Conservation (phyloP, 257 asterid genomes). For the Penstemon barbatus region DNA sequence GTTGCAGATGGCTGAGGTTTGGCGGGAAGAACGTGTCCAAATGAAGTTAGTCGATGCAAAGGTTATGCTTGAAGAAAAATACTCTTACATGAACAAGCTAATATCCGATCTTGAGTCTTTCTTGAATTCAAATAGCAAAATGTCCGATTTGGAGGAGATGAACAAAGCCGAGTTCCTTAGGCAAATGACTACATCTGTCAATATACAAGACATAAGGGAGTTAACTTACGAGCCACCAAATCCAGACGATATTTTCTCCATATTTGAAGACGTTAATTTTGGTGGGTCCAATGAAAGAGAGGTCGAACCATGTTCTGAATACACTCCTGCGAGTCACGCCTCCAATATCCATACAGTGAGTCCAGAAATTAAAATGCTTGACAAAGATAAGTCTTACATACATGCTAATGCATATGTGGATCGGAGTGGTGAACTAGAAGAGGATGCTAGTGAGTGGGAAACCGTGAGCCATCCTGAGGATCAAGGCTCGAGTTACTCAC, state of each 20-base stretch:
- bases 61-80: constrained; percentile 66
- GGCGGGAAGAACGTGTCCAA: constrained; percentile 83
- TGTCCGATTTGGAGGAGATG: constrained; percentile 41
- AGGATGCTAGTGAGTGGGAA: constrained; percentile 76
- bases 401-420: constrained; percentile 35
- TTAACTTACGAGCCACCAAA: constrained; percentile 62
- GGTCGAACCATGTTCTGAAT: constrained; percentile 36
- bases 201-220: constrained; percentile 51
- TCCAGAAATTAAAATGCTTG: constrained; percentile 36
- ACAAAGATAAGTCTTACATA: constrained; percentile 34
- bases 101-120: constrained; percentile 50
- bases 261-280: constrained; percentile 50
- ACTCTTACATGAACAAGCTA: constrained; percentile 51
- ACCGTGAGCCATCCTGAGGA: constrained; percentile 69
- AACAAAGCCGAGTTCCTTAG: constrained; percentile 50
- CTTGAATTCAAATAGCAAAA: constrained; percentile 32
- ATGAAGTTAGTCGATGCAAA: constrained; percentile 73
- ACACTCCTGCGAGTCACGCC: constrained; percentile 42
- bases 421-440: constrained; percentile 50
- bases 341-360: constrained; percentile 42
- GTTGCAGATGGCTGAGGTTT: constrained; percentile 79
- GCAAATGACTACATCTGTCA: constrained; percentile 47
- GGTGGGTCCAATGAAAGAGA: constrained; percentile 43
- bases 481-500: constrained; percentile 61
- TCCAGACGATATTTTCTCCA: constrained; percentile 54